Percentiles rank a stretch among this genome's conserved stretches.
Evolutionary conservation across 257 asterid species (phyloP).

Genomic region (Verbena officinalis): DNA sequence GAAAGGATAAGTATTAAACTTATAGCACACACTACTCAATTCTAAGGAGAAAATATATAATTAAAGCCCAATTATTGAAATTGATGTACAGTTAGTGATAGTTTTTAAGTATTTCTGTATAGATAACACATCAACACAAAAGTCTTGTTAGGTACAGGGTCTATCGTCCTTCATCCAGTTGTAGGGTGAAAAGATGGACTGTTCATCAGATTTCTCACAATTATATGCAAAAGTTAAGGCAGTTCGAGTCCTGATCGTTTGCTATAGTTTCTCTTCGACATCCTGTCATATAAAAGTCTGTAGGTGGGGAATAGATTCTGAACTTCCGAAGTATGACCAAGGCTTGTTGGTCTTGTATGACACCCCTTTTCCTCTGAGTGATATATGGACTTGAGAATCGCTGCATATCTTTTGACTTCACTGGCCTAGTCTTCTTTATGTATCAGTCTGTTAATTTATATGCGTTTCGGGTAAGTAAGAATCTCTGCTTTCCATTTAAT

Average conservation of each 20-base stretch:
- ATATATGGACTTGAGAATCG: constrained; percentile 11
- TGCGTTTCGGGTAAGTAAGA: constrained; percentile 24
- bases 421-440: background rate
- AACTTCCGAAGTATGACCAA: constrained; percentile 12
- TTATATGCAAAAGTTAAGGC: background rate
- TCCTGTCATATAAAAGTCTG: background rate
- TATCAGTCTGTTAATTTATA: constrained; percentile 12
- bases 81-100: background rate
- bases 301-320: background rate
- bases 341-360: constrained; percentile 21
- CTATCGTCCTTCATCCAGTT: constrained; percentile 17
- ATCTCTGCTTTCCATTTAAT: constrained; percentile 32
- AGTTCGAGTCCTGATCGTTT: constrained; percentile 16
- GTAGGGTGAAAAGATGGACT: constrained; percentile 10
- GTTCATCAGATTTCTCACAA: constrained; percentile 1
- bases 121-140: background rate
- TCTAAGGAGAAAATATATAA: background rate
- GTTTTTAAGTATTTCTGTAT: background rate
- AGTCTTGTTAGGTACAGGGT: constrained; percentile 3
- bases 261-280: constrained; percentile 14
- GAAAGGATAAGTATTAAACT: background rate
- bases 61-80: background rate
- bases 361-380: constrained; percentile 3
- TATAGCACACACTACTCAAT: background rate
- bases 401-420: constrained; percentile 16